Conservation (phyloP, 495 filamentous ascomycete genomes). For the Neurospora intermedia region DNA sequence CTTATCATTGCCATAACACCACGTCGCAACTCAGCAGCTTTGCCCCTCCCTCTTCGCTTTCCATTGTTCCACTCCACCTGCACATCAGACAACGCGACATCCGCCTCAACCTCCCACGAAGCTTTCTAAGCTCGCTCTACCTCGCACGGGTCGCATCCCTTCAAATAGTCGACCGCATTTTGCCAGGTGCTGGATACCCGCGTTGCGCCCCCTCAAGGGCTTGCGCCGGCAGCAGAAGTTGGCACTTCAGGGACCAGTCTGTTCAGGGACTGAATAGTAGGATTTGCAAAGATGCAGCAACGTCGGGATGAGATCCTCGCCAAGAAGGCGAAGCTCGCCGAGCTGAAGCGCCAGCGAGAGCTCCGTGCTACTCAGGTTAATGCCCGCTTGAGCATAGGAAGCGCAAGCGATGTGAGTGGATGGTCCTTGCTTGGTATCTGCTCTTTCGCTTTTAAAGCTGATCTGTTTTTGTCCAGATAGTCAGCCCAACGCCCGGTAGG, state of each 20-base stretch:
- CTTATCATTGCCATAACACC: not conserved
- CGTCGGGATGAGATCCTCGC: conserved; percentile 87
- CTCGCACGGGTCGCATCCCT: not conserved
- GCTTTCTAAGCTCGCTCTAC: not conserved
- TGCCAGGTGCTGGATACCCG: not conserved
- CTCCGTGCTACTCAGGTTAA: conserved; percentile 63
- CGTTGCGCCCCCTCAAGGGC: not conserved
- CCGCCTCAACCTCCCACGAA: not conserved
- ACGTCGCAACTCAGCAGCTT: not conserved
- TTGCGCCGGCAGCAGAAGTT: not conserved
- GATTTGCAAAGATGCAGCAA: conserved; percentile 53
- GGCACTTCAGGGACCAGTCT: not conserved
- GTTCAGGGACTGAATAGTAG: conserved; percentile 29
- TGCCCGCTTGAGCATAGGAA: conserved; percentile 48
- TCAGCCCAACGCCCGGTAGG: conserved; percentile 50
- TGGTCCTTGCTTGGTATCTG: conserved; percentile 4
- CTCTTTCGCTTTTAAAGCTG: conserved; percentile 37
- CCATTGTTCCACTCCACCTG: not conserved
- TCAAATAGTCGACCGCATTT: not conserved
- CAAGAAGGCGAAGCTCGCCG: conserved; percentile 89
- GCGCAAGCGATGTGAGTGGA: conserved; percentile 37
- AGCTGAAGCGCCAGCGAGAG: conserved; percentile 87
- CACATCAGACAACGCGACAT: not conserved
- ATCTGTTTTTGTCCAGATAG: conserved; percentile 25
- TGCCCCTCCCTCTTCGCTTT: not conserved